phyloP scores from a whole-genome alignment of 257 asterid species.

The Ilex aquifolium region DNA sequence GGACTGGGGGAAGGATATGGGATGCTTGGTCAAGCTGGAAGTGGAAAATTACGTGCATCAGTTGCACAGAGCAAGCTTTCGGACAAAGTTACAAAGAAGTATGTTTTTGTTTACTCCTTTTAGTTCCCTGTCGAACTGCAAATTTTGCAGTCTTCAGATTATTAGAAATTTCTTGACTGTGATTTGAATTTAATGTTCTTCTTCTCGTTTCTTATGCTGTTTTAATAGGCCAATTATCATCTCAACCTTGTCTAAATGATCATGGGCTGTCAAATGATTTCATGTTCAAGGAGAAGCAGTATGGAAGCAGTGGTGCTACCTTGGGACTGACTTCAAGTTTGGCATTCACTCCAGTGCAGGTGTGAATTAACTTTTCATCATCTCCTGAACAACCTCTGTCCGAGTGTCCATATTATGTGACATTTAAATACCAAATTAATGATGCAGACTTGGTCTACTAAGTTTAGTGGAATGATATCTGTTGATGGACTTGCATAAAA shows the following conservation, averaged over 20 bases:
- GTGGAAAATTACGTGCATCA: constrained; percentile 88
- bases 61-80: constrained; percentile 79
- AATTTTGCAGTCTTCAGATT: not conserved
- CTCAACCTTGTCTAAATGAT: not conserved
- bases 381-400: not conserved
- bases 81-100: constrained; percentile 88
- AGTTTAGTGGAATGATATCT: too few relatives aligned
- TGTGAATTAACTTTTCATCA: constrained; percentile 18
- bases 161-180: not conserved
- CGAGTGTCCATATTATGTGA: too few relatives aligned
- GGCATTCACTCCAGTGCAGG: constrained; percentile 99
- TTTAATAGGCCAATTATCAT: not conserved
- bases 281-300: constrained; percentile 76
- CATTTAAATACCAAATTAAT: too few relatives aligned
- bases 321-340: constrained; percentile 94
- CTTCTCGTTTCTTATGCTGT: not conserved
- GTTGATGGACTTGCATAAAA: too few relatives aligned
- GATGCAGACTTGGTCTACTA: too few relatives aligned
- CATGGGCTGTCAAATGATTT: constrained; percentile 9
- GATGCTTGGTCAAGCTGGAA: constrained; percentile 98
- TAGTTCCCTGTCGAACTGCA: not conserved
- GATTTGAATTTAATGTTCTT: constrained; percentile 2
- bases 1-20: constrained; percentile 99
- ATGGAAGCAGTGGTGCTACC: constrained; percentile 85
- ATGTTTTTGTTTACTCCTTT: constrained; percentile 8